Evolutionary conservation across 768 basidiomycete genomes (phyloP).

Genomic region (Pholiota microspora): DNA sequence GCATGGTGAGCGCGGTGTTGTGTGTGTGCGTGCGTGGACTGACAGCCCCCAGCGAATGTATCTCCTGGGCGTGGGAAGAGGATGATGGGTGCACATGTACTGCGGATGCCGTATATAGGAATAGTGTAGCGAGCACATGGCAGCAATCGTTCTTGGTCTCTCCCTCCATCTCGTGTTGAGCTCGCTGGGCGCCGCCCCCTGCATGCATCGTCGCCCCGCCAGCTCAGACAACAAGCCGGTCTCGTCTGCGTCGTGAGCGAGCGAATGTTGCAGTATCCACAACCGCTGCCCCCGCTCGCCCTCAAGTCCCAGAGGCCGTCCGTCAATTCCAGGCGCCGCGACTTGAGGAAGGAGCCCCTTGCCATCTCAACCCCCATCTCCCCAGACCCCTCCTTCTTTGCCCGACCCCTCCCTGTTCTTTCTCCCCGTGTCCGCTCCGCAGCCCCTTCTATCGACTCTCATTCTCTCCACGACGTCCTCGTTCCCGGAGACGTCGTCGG

Average conservation of each 20-base stretch:
- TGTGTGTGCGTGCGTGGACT: constrained; percentile 33
- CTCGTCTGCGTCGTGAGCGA: constrained; percentile 37
- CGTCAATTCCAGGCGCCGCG: constrained; percentile 20
- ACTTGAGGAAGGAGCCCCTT: constrained; percentile 35
- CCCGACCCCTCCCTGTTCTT: constrained; percentile 28
- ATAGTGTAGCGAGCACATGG: constrained; percentile 16
- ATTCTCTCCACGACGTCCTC: constrained; percentile 59
- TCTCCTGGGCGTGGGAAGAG: constrained; percentile 36
- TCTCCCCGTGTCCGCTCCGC: constrained; percentile 22
- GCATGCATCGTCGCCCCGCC: constrained; percentile 40
- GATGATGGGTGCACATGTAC: constrained; percentile 22
- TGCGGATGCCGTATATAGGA: constrained; percentile 20
- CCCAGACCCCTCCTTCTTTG: constrained; percentile 36
- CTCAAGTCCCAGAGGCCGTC: constrained; percentile 27
- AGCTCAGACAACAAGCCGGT: constrained; percentile 55
- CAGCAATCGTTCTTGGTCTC: constrained; percentile 18
- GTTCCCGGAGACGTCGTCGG: constrained; percentile 73
- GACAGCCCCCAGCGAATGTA: constrained; percentile 56
- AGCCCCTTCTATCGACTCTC: constrained; percentile 36
- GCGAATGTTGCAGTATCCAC: constrained; percentile 60
- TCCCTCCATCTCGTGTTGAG: constrained; percentile 7
- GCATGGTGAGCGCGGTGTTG: constrained; percentile 40
- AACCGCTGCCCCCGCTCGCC: constrained; percentile 40
- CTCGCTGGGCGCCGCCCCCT: constrained; percentile 25
- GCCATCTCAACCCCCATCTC: constrained; percentile 32